phyloP scores from a whole-genome alignment of 2,329 filamentous ascomycete genomes.

The Neofusicoccum umdonicola region DNA sequence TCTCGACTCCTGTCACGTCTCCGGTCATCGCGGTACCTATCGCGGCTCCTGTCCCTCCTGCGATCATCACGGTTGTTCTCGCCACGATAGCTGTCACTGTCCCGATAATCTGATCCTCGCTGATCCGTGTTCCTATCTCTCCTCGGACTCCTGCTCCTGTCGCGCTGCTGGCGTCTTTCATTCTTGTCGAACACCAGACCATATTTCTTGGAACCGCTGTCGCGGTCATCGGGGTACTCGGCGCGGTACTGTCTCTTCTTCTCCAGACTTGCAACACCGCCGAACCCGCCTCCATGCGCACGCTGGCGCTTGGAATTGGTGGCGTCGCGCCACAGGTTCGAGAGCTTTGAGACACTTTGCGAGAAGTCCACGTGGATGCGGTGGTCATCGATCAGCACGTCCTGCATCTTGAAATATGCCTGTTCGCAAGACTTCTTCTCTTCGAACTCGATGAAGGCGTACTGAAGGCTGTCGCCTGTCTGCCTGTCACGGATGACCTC shows the following conservation, averaged over 20 bases:
- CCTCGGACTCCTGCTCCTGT: constrained; percentile 40
- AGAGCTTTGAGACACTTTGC: constrained; percentile 84
- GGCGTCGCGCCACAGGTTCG: constrained; percentile 81
- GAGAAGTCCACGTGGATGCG: constrained; percentile 98
- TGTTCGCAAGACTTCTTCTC: constrained; percentile 90
- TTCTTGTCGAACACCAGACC: constrained; percentile 79
- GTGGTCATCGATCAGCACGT: constrained; percentile 92
- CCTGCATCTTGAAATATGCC: constrained; percentile 99
- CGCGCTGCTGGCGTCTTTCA: constrained; percentile 49
- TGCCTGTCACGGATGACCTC: constrained; percentile 94
- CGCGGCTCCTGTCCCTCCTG: constrained; percentile 36
- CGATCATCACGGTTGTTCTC: constrained; percentile 34
- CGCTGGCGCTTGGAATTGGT: constrained; percentile 76
- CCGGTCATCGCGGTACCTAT: constrained; percentile 39
- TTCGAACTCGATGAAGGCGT: constrained; percentile 96
- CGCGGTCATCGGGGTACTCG: constrained; percentile 37
- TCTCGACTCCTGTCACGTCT: constrained; percentile 27
- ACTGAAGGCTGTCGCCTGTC: constrained; percentile 92
- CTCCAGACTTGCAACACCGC: constrained; percentile 83
- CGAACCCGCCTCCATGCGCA: constrained; percentile 73
- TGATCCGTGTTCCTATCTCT: not conserved
- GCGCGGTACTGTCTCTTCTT: constrained; percentile 86
- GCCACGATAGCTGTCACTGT: constrained; percentile 19
- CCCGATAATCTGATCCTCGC: constrained; percentile 21
- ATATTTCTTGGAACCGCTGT: constrained; percentile 57